A percentile compares a stretch with the other conserved stretches of the same genome.
These are phyloP conservation scores for Yarrowia sp. DNA, from an alignment of 805 yeast genomes.

Conservation along the genomic window DNA sequence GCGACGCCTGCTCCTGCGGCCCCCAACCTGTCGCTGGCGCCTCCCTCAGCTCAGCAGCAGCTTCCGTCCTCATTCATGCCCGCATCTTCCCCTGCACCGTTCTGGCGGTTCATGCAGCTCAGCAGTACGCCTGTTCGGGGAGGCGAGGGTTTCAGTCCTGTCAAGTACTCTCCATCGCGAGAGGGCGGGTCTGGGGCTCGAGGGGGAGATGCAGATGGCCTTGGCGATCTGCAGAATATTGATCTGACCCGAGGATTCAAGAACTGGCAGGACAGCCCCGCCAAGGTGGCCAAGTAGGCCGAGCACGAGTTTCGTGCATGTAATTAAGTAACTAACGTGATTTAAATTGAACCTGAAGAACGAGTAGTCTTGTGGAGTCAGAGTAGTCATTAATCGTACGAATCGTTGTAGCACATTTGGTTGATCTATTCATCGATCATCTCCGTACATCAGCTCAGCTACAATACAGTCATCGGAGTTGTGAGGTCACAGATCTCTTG, in stretches of 20 bases:
- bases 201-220: slow-evolving; percentile 27
- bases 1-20: slow-evolving; percentile 33
- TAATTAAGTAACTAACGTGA: slow-evolving; percentile 10
- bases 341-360: too few relatives aligned
- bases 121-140: slow-evolving; percentile 33
- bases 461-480: too few relatives aligned
- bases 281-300: slow-evolving; percentile 11
- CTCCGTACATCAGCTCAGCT: too few relatives aligned
- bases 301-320: background rate
- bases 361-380: too few relatives aligned
- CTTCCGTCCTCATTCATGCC: slow-evolving; percentile 46
- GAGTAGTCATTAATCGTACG: too few relatives aligned
- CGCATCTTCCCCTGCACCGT: slow-evolving; percentile 73
- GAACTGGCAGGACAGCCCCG: slow-evolving; percentile 25
- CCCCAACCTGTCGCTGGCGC: slow-evolving; percentile 38
- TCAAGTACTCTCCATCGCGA: slow-evolving; percentile 34
- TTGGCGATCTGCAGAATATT: slow-evolving; percentile 47
- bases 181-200: slow-evolving; percentile 22
- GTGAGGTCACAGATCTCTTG: too few relatives aligned
- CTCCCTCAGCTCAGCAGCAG: slow-evolving; percentile 39
- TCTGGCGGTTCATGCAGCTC: slow-evolving; percentile 89
- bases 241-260: slow-evolving; percentile 48
- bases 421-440: too few relatives aligned
- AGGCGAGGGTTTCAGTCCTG: slow-evolving; percentile 34
- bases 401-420: too few relatives aligned